Conservation (phyloP, 208 protist genomes). For the Trypanosoma congolense region DNA sequence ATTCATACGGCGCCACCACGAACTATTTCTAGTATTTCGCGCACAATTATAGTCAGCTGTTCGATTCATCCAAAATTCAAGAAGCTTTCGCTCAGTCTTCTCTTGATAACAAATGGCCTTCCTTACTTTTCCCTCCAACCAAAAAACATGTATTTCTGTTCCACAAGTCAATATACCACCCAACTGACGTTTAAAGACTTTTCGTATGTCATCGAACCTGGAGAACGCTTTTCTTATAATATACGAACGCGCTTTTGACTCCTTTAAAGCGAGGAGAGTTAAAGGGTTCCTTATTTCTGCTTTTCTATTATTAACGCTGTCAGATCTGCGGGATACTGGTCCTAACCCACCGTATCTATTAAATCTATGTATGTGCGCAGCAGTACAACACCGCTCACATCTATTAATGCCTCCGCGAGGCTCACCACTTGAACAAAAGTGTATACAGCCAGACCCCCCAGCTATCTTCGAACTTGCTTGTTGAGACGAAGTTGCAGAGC, state of each 20-base stretch:
- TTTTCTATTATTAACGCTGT: background rate
- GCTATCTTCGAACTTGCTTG: too few relatives aligned
- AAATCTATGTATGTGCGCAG: too few relatives aligned
- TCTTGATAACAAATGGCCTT: constrained; percentile 43
- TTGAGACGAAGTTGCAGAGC: too few relatives aligned
- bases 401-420: too few relatives aligned
- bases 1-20: background rate
- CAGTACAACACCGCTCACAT: too few relatives aligned
- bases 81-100: constrained; percentile 33
- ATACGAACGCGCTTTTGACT: constrained; percentile 36
- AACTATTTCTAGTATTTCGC: background rate
- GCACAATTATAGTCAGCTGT: constrained; percentile 13
- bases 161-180: constrained; percentile 35
- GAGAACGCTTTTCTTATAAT: constrained; percentile 29
- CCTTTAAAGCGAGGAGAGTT: constrained; percentile 29
- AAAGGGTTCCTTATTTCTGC: constrained; percentile 24
- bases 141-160: constrained; percentile 49
- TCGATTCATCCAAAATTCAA: constrained; percentile 34
- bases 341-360: too few relatives aligned
- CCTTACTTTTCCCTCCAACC: constrained; percentile 31
- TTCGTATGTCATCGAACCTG: constrained; percentile 29
- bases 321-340: too few relatives aligned
- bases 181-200: constrained; percentile 24
- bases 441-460: too few relatives aligned
- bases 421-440: too few relatives aligned